Evolutionary conservation across 768 basidiomycete species (phyloP), one percentile per base, ranked within the genome.

Genomic region (Mycena pura): DNA sequence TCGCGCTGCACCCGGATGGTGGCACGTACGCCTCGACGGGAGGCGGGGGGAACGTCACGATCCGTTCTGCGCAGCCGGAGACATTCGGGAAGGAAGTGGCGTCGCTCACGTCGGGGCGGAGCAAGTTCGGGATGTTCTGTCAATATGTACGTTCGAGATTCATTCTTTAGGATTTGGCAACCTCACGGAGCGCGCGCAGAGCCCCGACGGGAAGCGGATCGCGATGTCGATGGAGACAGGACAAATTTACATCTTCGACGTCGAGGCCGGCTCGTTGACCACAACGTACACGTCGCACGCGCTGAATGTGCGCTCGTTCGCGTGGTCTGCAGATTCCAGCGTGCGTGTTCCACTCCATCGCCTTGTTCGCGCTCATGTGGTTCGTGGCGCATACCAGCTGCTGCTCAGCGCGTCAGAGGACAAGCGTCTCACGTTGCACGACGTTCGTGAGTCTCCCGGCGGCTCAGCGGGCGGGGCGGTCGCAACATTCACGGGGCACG

Each of bases 401-500:
- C 82, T 98, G 3, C 79, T 95, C 50, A 95, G 93, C 40, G 95
- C 91, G 3, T 96, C 94, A 3, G 95, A 98, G 72, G 95, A 96
- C 76, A 94, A 93, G 73, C 86, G 92, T 17, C 88, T 98, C 59
- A 88, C 94, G 52, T 76, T 96, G 46, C 93, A 96, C 73, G 95
- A 98, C 70, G 91, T 95, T 15, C 88, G 95, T n/a, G n/a, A n/a
- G n/a, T n/a, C n/a, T n/a, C n/a, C n/a, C n/a, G n/a, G n/a, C 55
- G 80, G 84, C n/a, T 79, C 88, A 1, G 56, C 60, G 38, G 64
- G 64, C 32, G 67, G 91, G 38, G 89, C 90, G 2, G 93, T 96
- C 19, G 93, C 95, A 14, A 88, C 93, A 10, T 80, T 98, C 65
- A 84, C 86, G 6, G 95, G 95, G 0, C 95, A 98, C 73, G 84